A percentile compares a stretch with the other conserved stretches of the same genome.
Conservation (phyloP, 768 basidiomycete genomes). For the Fomitopsis serialis region DNA sequence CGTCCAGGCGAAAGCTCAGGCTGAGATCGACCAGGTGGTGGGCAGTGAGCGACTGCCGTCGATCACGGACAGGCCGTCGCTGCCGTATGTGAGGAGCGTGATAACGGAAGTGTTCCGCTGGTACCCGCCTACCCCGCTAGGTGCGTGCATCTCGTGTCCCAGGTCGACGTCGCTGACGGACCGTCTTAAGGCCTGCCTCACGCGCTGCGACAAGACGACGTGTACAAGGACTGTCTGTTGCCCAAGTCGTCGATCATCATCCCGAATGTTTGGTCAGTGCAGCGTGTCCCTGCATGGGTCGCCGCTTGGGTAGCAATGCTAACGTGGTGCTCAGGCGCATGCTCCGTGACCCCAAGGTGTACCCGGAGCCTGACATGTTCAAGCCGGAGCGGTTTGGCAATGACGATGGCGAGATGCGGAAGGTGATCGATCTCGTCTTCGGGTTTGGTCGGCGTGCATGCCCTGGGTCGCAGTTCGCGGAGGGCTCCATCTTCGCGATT, state of each 20-base stretch:
- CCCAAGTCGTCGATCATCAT: conserved; percentile 35
- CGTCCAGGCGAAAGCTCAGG: conserved; percentile 41
- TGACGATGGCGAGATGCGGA: conserved; percentile 19
- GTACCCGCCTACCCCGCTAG: conserved; percentile 14
- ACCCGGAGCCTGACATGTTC: conserved; percentile 28
- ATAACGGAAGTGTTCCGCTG: conserved; percentile 47
- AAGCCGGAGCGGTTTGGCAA: conserved; percentile 25
- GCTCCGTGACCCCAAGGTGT: conserved; percentile 27
- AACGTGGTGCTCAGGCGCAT: conserved; percentile 5
- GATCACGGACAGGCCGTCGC: conserved; percentile 40
- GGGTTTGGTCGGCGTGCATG: conserved; percentile 28
- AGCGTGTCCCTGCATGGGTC: background rate
- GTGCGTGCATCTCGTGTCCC: no score
- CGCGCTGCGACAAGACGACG: conserved; percentile 33
- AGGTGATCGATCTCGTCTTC: conserved; percentile 16
- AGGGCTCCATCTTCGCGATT: conserved; percentile 3
- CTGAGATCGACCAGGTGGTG: conserved; percentile 53
- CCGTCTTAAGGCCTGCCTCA: conserved; percentile 30
- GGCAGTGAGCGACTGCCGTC: conserved; percentile 49
- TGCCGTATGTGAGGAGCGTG: conserved; percentile 52
- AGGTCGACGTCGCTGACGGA: no score
- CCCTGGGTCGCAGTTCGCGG: conserved; percentile 6
- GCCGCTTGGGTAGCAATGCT: background rate
- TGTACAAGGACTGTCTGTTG: conserved; percentile 35
- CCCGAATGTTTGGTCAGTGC: conserved; percentile 31